These are phyloP conservation scores for Ascochyta viciae-villosae DNA, from an alignment of 2,329 filamentous ascomycete genomes.

Conservation along the genomic window DNA sequence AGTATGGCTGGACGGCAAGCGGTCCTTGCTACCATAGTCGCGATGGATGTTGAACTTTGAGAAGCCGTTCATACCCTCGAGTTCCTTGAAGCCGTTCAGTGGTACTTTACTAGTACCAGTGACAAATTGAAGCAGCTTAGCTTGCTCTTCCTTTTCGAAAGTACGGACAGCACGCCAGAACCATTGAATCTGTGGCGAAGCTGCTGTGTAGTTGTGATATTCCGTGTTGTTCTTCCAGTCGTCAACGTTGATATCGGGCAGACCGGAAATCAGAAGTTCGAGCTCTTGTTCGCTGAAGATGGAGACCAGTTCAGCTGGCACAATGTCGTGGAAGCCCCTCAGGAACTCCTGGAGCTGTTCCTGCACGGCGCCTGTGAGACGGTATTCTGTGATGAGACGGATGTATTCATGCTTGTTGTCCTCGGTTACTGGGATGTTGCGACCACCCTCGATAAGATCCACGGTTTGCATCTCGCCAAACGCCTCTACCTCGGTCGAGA, in stretches of 20 bases:
- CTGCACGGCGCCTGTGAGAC: conserved; percentile 87
- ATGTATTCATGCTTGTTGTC: conserved; percentile 99
- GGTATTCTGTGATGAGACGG: conserved; percentile 91
- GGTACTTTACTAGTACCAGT: conserved; percentile 98
- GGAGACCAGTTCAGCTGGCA: conserved; percentile 88
- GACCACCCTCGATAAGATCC: conserved; percentile 85
- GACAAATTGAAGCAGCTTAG: conserved; percentile 96
- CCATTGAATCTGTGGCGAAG: conserved; percentile 97
- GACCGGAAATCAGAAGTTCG: conserved; percentile 92
- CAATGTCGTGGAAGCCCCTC: conserved; percentile 97
- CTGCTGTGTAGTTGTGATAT: conserved; percentile 95
- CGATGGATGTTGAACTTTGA: conserved; percentile 99
- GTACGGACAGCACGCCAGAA: conserved; percentile 98
- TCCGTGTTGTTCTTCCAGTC: conserved; percentile 99
- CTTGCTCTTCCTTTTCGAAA: conserved; percentile 98
- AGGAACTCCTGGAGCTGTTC: conserved; percentile 95
- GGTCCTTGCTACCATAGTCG: conserved; percentile 95
- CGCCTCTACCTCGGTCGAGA: conserved; percentile 90
- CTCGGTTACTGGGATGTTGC: conserved; percentile 91
- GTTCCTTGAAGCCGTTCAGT: conserved; percentile 97
- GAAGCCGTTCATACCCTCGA: conserved; percentile 99
- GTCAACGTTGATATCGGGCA: conserved; percentile 96
- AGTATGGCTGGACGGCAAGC: conserved; percentile 93
- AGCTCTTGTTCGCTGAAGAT: conserved; percentile 99
- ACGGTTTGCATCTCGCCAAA: conserved; percentile 90